phyloP scores from a whole-genome alignment of 129 eudicot species.

The Sambucus nigra region DNA sequence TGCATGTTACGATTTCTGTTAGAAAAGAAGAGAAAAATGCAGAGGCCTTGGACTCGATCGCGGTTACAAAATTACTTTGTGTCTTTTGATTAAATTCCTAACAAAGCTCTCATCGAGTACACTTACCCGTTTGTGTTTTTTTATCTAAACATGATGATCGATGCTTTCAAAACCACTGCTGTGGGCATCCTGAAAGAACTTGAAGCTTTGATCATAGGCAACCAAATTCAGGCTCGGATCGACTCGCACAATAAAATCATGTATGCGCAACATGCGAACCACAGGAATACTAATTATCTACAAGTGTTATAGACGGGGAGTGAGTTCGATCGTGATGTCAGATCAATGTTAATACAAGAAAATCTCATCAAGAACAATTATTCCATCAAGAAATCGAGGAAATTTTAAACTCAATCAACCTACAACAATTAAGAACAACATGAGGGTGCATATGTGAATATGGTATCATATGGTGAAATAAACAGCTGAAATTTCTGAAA shows the following conservation, averaged over 20 bases:
- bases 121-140: constrained; percentile 88
- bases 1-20: no score
- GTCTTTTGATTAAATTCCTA: constrained; percentile 73
- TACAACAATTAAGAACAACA: neutral
- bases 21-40: no score
- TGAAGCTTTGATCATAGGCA: constrained; percentile 67
- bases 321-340: constrained; percentile 84
- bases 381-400: constrained; percentile 41
- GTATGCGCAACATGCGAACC: constrained; percentile 97
- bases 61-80: no score
- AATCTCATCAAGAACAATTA: constrained; percentile 76
- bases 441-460: constrained; percentile 2
- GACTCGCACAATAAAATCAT: constrained; percentile 94
- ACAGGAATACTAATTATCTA: constrained; percentile 90
- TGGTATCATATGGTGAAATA: constrained; percentile 14
- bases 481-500: constrained; percentile 21
- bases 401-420: constrained; percentile 18
- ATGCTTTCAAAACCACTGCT: constrained; percentile 78
- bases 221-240: constrained; percentile 94
- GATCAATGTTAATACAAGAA: constrained; percentile 81
- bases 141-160: constrained; percentile 86
- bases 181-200: constrained; percentile 76
- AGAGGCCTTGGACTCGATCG: no score
- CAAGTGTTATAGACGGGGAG: constrained; percentile 77
- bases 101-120: constrained; percentile 92